phyloP scores from a whole-genome alignment of 352 stramenopile genomes.

The Aphanomyces stellatus region DNA sequence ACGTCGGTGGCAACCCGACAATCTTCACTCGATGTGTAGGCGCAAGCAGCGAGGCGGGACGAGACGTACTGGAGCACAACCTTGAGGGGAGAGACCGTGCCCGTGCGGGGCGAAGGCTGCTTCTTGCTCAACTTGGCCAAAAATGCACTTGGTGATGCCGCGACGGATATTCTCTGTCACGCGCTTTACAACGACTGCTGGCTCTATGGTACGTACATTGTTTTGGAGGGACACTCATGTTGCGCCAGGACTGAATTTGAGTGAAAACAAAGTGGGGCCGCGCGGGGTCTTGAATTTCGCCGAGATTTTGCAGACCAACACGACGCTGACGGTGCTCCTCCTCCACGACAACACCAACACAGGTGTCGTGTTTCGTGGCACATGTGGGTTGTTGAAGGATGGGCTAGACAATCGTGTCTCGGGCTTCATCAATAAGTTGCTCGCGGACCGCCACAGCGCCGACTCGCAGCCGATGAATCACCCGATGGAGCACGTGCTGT shows the following conservation, averaged over 20 bases:
- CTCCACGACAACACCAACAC: slow-evolving; percentile 7
- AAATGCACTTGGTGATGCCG: slow-evolving; percentile 13
- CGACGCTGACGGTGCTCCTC: slow-evolving; percentile 11
- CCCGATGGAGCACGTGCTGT: slow-evolving; percentile 15
- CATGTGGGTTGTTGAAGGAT: neutral
- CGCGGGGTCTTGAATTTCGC: slow-evolving; percentile 15
- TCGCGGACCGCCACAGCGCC: neutral
- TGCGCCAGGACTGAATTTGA: slow-evolving; percentile 8
- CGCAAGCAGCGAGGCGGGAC: slow-evolving; percentile 4
- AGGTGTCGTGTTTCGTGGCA: neutral
- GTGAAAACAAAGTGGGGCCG: slow-evolving; percentile 3
- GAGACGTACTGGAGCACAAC: slow-evolving; percentile 18
- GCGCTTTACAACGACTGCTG: slow-evolving; percentile 19
- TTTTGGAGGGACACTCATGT: neutral
- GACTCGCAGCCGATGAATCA: slow-evolving; percentile 8
- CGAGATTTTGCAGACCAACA: slow-evolving; percentile 18
- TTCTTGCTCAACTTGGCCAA: slow-evolving; percentile 5
- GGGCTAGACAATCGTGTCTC: slow-evolving; percentile 7
- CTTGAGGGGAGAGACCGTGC: slow-evolving; percentile 9
- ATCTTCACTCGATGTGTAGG: neutral
- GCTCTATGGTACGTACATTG: slow-evolving; percentile 8
- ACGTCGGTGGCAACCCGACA: neutral
- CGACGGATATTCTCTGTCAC: slow-evolving; percentile 18
- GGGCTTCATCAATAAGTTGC: slow-evolving; percentile 9
- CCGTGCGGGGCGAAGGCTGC: slow-evolving; percentile 8